phyloP scores from a whole-genome alignment of 495 filamentous ascomycete genomes.

The Penicillium egyptiacum region DNA sequence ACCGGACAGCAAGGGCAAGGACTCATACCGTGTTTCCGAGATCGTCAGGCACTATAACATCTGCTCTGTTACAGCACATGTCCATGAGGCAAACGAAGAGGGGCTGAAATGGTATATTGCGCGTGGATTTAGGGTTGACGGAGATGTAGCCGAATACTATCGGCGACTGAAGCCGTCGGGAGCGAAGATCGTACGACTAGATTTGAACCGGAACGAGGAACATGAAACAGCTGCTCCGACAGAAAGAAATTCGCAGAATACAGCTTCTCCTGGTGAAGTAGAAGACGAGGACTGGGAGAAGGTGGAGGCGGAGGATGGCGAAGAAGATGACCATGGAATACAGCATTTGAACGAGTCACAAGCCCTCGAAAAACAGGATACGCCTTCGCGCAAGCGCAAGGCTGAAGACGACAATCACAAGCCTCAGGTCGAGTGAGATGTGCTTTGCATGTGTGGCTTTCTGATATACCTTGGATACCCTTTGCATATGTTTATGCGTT shows the following conservation, averaged over 20 bases:
- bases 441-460: constrained; percentile 8
- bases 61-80: constrained; percentile 75
- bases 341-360: constrained; percentile 34
- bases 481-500: constrained; percentile 9
- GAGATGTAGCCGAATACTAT: constrained; percentile 73
- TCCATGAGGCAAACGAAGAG: constrained; percentile 90
- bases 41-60: constrained; percentile 52
- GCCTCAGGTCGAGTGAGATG: constrained; percentile 17
- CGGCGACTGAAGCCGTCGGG: constrained; percentile 75
- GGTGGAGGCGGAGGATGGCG: constrained; percentile 42
- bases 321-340: constrained; percentile 41
- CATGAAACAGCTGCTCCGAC: constrained; percentile 1
- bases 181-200: constrained; percentile 69
- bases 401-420: constrained; percentile 30
- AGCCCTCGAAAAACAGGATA: constrained; percentile 30
- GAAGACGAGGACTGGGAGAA: constrained; percentile 50
- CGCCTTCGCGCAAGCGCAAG: constrained; percentile 40
- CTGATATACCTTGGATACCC: constrained; percentile 19
- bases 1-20: constrained; percentile 15
- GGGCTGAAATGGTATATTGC: constrained; percentile 81
- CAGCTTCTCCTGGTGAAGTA: constrained; percentile 3
- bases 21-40: constrained; percentile 40
- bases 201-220: constrained; percentile 31
- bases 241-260: not conserved
- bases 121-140: constrained; percentile 69